These are phyloP conservation scores for Cadophora sp. DNA, from an alignment of 2,329 filamentous ascomycete species.

Conservation along the genomic window DNA sequence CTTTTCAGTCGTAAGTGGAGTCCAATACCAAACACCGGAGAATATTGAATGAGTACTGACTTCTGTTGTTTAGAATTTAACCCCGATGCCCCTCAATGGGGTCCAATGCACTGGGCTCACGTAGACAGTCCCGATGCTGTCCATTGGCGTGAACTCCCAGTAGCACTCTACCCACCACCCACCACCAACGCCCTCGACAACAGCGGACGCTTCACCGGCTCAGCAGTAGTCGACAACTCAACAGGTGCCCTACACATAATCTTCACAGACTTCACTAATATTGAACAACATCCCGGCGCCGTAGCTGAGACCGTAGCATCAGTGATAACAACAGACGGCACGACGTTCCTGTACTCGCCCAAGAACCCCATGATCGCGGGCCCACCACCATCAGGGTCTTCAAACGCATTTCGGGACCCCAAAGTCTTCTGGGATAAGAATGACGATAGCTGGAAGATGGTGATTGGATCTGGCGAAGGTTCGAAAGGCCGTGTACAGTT, in stretches of 20 bases:
- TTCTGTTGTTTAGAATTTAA: conserved; percentile 52
- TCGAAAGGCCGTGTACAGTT: conserved; percentile 62
- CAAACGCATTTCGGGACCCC: conserved; percentile 64
- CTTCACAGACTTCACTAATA: conserved; percentile 50
- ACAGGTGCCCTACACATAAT: conserved; percentile 70
- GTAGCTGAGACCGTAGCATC: conserved; percentile 60
- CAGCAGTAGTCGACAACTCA: conserved; percentile 62
- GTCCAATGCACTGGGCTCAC: conserved; percentile 70
- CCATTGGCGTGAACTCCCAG: conserved; percentile 67
- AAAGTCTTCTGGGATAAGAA: conserved; percentile 64
- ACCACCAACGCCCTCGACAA: conserved; percentile 37
- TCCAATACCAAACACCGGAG: not conserved
- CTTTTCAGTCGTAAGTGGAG: conserved; percentile 60
- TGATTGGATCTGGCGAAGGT: conserved; percentile 55
- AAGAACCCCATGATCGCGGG: conserved; percentile 63
- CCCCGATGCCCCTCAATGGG: conserved; percentile 53
- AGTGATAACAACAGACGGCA: conserved; percentile 64
- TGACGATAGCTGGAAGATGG: conserved; percentile 61
- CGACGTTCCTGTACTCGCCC: conserved; percentile 62
- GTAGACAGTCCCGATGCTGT: conserved; percentile 66
- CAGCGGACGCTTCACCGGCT: conserved; percentile 56
- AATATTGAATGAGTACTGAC: not conserved
- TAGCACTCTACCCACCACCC: conserved; percentile 60
- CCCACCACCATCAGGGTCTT: conserved; percentile 49
- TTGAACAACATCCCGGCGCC: conserved; percentile 38